Percentiles rank a stretch among this genome's conserved stretches.
Conservation (phyloP, 2,329 filamentous ascomycete genomes). For the Penicillium frequentans region DNA sequence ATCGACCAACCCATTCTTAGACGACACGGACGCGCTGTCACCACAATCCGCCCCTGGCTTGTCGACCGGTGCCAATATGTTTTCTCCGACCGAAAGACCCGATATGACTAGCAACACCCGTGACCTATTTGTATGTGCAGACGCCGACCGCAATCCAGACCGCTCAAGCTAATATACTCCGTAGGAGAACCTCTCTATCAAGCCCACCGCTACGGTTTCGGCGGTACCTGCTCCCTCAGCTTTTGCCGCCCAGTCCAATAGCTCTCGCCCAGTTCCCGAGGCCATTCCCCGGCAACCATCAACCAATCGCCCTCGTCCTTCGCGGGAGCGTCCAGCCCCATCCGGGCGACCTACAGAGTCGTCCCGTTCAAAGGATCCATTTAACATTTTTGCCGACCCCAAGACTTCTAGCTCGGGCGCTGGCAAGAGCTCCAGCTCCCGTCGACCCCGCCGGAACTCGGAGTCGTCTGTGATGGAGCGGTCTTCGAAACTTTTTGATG, state of each 20-base stretch:
- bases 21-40: constrained; percentile 43
- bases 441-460: constrained; percentile 59
- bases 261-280: constrained; percentile 37
- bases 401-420: constrained; percentile 25
- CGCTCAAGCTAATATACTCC: neutral
- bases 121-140: constrained; percentile 60
- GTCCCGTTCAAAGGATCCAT: constrained; percentile 30
- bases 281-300: constrained; percentile 23
- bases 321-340: constrained; percentile 26
- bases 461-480: constrained; percentile 62
- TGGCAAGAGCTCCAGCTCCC: constrained; percentile 27
- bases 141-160: neutral
- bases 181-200: constrained; percentile 42
- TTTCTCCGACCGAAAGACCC: constrained; percentile 36
- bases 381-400: constrained; percentile 53
- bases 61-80: constrained; percentile 24
- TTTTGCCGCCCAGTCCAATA: constrained; percentile 34
- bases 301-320: constrained; percentile 27
- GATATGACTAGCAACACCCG: constrained; percentile 51
- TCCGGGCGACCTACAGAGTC: constrained; percentile 17
- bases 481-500: constrained; percentile 48
- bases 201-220: constrained; percentile 12
- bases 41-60: constrained; percentile 35
- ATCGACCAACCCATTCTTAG: constrained; percentile 65
- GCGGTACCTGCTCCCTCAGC: neutral